phyloP scores from a whole-genome alignment of 495 filamentous ascomycete species.

The Pseudotulostoma volvatum region DNA sequence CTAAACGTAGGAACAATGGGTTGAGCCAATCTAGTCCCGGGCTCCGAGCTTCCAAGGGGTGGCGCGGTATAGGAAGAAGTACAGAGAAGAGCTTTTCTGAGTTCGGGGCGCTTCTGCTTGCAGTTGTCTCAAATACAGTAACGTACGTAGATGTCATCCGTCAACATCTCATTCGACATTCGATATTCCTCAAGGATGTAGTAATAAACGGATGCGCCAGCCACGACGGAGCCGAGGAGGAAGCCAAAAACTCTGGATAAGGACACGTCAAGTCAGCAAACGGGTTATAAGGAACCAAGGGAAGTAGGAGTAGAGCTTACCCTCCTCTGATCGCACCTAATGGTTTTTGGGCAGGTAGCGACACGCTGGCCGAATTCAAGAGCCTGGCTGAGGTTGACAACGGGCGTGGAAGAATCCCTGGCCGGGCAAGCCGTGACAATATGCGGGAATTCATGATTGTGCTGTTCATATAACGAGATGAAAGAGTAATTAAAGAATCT shows the following conservation, averaged over 20 bases:
- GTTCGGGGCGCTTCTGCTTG: no score
- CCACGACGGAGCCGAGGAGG: constrained; percentile 65
- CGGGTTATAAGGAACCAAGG: background rate
- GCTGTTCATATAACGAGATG: no score
- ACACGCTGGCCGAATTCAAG: constrained; percentile 16
- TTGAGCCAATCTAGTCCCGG: background rate
- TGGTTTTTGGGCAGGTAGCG: constrained; percentile 59
- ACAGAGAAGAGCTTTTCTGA: constrained; percentile 10
- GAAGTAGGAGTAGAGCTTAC: constrained; percentile 33
- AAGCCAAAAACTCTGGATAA: constrained; percentile 70
- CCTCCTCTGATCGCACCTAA: constrained; percentile 87
- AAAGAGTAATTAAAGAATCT: no score
- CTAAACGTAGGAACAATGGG: background rate
- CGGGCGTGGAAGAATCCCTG: constrained; percentile 5
- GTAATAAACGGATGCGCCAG: constrained; percentile 71
- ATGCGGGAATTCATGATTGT: background rate
- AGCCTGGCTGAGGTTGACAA: constrained; percentile 22
- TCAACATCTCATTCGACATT: constrained; percentile 82
- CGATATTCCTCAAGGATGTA: constrained; percentile 88
- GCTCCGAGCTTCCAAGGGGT: constrained; percentile 2
- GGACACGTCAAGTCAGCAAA: background rate
- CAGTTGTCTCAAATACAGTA: constrained; percentile 18
- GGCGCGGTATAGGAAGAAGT: constrained; percentile 6
- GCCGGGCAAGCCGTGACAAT: background rate
- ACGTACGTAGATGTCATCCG: constrained; percentile 90